Base-by-base conservation (phyloP, 805 yeast genomes). In the Cyberlindnera lachancei region DNA sequence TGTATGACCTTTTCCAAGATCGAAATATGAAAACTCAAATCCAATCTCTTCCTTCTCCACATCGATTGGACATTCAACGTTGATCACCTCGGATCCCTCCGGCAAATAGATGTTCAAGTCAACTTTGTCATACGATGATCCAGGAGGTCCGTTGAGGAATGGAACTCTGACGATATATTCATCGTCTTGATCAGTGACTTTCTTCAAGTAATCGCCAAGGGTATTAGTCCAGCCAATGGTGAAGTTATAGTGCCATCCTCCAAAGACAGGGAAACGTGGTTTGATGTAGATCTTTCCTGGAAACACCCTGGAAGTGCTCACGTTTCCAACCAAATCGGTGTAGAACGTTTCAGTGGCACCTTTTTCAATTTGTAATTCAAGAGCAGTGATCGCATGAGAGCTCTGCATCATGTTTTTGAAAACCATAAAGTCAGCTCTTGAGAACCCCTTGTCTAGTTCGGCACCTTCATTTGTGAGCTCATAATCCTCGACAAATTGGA, bases 241-340 rank as follows among this genome's bases (percentile, higher is more conserved):
- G 66, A 85, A 92, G 60, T 90, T 86, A 60, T 86, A 90, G 49
- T 78, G 70, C 98, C 98, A 92, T 26, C 88, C 94, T 30, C 98
- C 98, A 58, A 85, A 83, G 6, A 92, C 55, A n/a, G 98, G 98
- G 64, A 66, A 92, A 56, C 98, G 72, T 35, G 97, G 97, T 50
- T 70, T 73, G 42, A 92, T 56, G 22, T 78, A 62, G 29, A 85
- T 59, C 38, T 44, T 53, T 32, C 56, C 52, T 5, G 44, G 44
- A 12, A 51, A 33, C 4, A 59, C 51, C 40, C 64, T 63, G 30
- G 81, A 79, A 4, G 96, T 83, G 6, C 95, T 79, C 11, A 90
- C 95, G 59, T 85, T 84, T 23, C 98, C 98, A 18, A 90, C 95
- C 44, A 81, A 71, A 57, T 92, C 98, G 9, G 86, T 79, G 53